A percentile compares a stretch with the other conserved stretches of the same genome.
phyloP scores from a whole-genome alignment of 768 basidiomycete genomes.

The Ephemerocybe angulata region DNA sequence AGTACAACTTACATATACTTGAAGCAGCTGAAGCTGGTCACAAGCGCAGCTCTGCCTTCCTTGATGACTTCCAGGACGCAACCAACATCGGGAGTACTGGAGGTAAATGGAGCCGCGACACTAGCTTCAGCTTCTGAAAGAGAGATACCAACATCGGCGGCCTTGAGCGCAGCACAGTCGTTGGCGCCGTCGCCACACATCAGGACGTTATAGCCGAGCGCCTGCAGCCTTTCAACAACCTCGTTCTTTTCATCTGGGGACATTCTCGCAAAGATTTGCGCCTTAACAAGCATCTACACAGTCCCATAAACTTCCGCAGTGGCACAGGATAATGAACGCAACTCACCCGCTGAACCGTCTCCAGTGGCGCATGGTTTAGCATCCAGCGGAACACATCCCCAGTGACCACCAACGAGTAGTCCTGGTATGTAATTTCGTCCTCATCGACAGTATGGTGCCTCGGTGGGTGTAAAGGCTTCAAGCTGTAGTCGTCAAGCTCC shows the following conservation, averaged over 20 bases:
- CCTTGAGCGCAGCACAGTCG: conserved; percentile 97
- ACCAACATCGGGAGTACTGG: conserved; percentile 87
- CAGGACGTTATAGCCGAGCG: conserved; percentile 90
- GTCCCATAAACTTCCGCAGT: neutral
- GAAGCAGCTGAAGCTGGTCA: conserved; percentile 99
- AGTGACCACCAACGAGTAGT: conserved; percentile 88
- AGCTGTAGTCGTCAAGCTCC: conserved; percentile 84
- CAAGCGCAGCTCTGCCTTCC: conserved; percentile 92
- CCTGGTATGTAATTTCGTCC: conserved; percentile 72
- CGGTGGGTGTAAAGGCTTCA: conserved; percentile 74
- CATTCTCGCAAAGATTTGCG: conserved; percentile 97
- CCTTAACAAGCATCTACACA: conserved; percentile 90
- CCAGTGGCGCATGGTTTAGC: conserved; percentile 89
- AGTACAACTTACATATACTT: conserved; percentile 85
- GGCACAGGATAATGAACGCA: neutral
- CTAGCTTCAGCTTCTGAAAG: conserved; percentile 97
- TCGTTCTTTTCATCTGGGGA: conserved; percentile 99
- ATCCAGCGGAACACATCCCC: conserved; percentile 99
- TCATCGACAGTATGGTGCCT: conserved; percentile 67
- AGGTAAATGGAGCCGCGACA: conserved; percentile 97
- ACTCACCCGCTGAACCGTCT: conserved; percentile 88
- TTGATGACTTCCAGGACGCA: conserved; percentile 97
- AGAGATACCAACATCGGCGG: conserved; percentile 96
- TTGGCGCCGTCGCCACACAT: conserved; percentile 99
- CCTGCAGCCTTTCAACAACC: conserved; percentile 90